Evolutionary conservation across 1,284 basidiomycete genomes (phyloP).

Genomic region (Apiotrichum laibachii): DNA sequence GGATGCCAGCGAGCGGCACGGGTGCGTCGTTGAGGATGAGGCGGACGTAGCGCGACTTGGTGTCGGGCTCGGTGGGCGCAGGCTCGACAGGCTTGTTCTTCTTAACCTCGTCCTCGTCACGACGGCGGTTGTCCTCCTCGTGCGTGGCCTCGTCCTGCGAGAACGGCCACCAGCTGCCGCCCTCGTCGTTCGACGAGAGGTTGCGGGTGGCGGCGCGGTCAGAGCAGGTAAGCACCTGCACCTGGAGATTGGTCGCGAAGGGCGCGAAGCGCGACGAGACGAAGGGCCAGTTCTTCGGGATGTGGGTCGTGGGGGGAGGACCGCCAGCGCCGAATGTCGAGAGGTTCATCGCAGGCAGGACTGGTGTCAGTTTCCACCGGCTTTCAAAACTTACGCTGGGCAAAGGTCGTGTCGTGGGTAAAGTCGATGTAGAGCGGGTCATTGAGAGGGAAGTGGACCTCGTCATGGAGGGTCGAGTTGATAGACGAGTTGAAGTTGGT

Average conservation of each 20-base stretch:
- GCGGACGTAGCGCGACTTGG: slow-evolving; percentile 52
- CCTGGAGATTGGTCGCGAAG: slow-evolving; percentile 61
- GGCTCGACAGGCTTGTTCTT: slow-evolving; percentile 1
- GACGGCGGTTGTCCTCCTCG: neutral
- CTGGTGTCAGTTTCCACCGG: slow-evolving; percentile 41
- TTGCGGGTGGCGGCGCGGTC: neutral
- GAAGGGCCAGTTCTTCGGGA: slow-evolving; percentile 58
- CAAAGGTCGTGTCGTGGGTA: slow-evolving; percentile 49
- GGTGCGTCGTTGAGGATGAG: slow-evolving; percentile 58
- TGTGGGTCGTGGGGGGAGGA: slow-evolving; percentile 68
- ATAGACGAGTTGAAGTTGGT: slow-evolving; percentile 58
- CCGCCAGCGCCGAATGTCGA: slow-evolving; percentile 66
- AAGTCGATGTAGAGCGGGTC: slow-evolving; percentile 57
- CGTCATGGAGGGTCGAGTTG: slow-evolving; percentile 60
- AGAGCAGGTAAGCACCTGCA: slow-evolving; percentile 60
- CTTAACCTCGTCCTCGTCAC: slow-evolving; percentile 5
- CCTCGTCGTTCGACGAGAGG: neutral
- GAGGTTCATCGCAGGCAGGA: slow-evolving; percentile 62
- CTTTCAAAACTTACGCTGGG: slow-evolving; percentile 30
- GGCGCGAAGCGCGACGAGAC: slow-evolving; percentile 51
- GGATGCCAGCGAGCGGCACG: slow-evolving; percentile 62
- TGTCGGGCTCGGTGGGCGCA: neutral
- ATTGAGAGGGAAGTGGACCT: slow-evolving; percentile 61
- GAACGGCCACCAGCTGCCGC: slow-evolving; percentile 16
- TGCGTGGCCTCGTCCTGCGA: slow-evolving; percentile 2